A percentile compares a stretch with the other conserved stretches of the same genome.
Evolutionary conservation across 2,329 filamentous ascomycete genomes (phyloP).

Genomic region (Paracoccidioides lutzii): DNA sequence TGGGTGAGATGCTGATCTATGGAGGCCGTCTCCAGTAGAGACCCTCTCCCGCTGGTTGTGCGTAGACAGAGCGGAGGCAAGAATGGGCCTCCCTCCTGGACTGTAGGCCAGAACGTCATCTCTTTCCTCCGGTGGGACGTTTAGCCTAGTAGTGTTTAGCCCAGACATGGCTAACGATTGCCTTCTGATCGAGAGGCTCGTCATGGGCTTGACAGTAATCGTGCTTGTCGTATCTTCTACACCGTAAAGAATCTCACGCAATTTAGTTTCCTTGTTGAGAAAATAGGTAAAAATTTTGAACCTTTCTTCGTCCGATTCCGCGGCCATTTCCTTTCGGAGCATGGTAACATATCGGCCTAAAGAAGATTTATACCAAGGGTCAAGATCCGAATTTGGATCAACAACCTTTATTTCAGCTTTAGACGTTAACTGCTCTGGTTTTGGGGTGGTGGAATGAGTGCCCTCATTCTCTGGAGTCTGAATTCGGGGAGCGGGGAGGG

Average conservation of each 20-base stretch:
- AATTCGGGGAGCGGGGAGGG: neutral
- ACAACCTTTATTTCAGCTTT: slow-evolving; percentile 17
- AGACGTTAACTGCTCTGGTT: slow-evolving; percentile 4
- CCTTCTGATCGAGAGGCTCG: slow-evolving; percentile 1
- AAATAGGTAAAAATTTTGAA: slow-evolving; percentile 42
- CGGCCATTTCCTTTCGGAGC: slow-evolving; percentile 39
- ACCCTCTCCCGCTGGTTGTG: slow-evolving; percentile 3
- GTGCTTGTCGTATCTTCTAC: slow-evolving; percentile 27
- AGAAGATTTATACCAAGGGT: slow-evolving; percentile 45
- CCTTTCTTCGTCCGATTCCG: slow-evolving; percentile 38
- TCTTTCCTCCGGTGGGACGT: slow-evolving; percentile 1
- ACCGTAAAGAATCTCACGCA: slow-evolving; percentile 37
- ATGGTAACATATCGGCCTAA: slow-evolving; percentile 43
- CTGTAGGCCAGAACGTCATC: slow-evolving; percentile 34
- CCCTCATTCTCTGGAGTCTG: slow-evolving; percentile 3
- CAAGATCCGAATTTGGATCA: slow-evolving; percentile 41
- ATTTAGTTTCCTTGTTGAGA: slow-evolving; percentile 34
- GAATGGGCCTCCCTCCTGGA: slow-evolving; percentile 40
- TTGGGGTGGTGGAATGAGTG: neutral
- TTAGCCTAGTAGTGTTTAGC: neutral
- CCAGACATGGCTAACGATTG: slow-evolving; percentile 2
- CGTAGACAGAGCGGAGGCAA: slow-evolving; percentile 17
- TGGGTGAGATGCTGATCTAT: slow-evolving; percentile 19
- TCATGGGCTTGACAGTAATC: slow-evolving; percentile 16
- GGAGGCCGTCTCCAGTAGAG: slow-evolving; percentile 10